Conservation (phyloP, 2,329 filamentous ascomycete species). For the Hawksworthiomyces lignivorus region DNA sequence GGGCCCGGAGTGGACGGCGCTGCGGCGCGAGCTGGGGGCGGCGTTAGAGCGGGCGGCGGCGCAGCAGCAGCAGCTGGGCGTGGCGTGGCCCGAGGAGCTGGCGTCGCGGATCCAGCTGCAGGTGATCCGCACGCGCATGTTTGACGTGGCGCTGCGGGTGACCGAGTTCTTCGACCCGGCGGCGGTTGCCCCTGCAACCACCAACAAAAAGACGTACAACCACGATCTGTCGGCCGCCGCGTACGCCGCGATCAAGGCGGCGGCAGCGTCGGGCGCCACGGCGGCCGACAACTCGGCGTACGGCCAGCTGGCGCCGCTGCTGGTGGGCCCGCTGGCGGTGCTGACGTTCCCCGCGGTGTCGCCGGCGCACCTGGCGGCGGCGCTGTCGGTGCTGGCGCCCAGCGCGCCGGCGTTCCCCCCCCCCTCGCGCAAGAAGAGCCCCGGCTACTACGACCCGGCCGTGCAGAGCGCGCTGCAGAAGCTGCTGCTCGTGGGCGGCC, state of each 20-base stretch:
- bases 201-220: too few relatives aligned
- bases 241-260: constrained; percentile 30
- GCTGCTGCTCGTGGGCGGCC: constrained; percentile 75
- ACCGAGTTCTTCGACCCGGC: constrained; percentile 70
- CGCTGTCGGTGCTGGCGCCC: constrained; percentile 70
- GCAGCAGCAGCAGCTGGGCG: constrained; percentile 8
- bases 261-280: constrained; percentile 19
- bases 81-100: constrained; percentile 33
- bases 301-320: constrained; percentile 61
- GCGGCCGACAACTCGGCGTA: constrained; percentile 34
- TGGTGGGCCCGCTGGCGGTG: constrained; percentile 74
- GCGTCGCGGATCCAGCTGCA: constrained; percentile 64
- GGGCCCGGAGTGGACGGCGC: constrained; percentile 65
- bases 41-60: constrained; percentile 34
- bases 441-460: constrained; percentile 69
- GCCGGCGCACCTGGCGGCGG: constrained; percentile 74
- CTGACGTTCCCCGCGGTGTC: constrained; percentile 77
- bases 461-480: constrained; percentile 83
- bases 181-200: constrained; percentile 27
- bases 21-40: constrained; percentile 59
- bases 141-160: constrained; percentile 75
- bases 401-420: constrained; percentile 66
- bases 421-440: constrained; percentile 66
- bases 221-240: constrained; percentile 50
- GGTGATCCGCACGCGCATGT: constrained; percentile 82